Evolutionary conservation across 2,329 filamentous ascomycete genomes (phyloP).

Genomic region (Lecanosticta acicola): DNA sequence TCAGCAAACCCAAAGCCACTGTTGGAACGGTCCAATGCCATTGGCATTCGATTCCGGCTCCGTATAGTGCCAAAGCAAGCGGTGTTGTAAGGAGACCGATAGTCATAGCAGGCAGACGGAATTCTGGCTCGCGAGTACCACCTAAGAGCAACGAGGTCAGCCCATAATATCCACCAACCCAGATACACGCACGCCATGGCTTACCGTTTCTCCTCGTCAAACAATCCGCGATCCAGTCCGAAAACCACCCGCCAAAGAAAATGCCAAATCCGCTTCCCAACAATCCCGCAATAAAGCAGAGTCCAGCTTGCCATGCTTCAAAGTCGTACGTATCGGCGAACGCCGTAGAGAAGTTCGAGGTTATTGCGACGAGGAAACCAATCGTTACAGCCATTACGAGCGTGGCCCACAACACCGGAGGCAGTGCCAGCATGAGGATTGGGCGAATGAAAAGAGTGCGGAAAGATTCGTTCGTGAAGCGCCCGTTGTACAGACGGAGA

Average conservation of each 20-base stretch:
- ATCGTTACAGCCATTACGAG: conserved; percentile 52
- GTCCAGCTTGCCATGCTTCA: conserved; percentile 37
- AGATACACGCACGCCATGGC: too few relatives aligned
- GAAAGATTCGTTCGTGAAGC: conserved; percentile 44
- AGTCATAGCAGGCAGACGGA: conserved; percentile 31
- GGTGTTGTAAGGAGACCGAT: conserved; percentile 28
- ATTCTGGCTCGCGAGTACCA: conserved; percentile 31
- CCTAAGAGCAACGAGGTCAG: too few relatives aligned
- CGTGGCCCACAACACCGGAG: conserved; percentile 52
- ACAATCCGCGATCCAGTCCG: conserved; percentile 31
- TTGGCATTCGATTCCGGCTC: conserved; percentile 28
- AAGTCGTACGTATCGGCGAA: conserved; percentile 12
- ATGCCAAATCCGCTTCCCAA: conserved; percentile 48
- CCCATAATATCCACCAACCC: too few relatives aligned
- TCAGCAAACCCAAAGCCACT: conserved; percentile 50
- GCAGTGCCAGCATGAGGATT: conserved; percentile 43
- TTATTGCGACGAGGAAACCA: conserved; percentile 45
- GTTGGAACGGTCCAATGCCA: conserved; percentile 52
- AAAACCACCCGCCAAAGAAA: conserved; percentile 44
- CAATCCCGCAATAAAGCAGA: conserved; percentile 48
- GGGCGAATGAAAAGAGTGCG: conserved; percentile 48
- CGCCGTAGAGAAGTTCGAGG: conserved; percentile 17
- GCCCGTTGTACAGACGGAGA: conserved; percentile 35
- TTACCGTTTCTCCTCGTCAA: conserved; percentile 12
- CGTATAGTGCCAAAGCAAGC: conserved; percentile 30